phyloP scores from a whole-genome alignment of 768 basidiomycete species.

The Lyophyllum decastes region DNA sequence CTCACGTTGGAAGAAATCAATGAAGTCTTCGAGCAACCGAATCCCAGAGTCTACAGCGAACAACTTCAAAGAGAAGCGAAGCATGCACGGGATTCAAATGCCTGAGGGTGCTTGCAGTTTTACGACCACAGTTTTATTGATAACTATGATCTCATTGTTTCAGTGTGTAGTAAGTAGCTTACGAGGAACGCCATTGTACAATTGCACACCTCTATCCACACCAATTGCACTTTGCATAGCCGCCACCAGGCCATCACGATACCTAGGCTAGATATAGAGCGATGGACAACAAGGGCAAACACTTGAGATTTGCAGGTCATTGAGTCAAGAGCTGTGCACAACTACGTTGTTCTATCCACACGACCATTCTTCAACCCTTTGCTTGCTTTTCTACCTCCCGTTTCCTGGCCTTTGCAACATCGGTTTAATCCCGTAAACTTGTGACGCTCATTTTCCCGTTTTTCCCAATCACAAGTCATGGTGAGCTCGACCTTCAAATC shows the following conservation, averaged over 20 bases:
- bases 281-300: constrained; percentile 30
- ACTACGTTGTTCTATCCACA: constrained; percentile 33
- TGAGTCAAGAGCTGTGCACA: constrained; percentile 26
- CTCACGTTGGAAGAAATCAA: constrained; percentile 54
- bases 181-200: not conserved
- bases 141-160: not conserved
- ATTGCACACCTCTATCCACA: not conserved
- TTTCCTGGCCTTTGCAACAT: constrained; percentile 11
- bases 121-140: not conserved
- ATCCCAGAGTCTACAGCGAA: constrained; percentile 40
- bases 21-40: constrained; percentile 43
- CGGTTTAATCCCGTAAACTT: constrained; percentile 10
- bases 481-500: constrained; percentile 24
- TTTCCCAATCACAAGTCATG: constrained; percentile 23
- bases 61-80: constrained; percentile 13
- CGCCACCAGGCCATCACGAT: not conserved
- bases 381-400: constrained; percentile 26
- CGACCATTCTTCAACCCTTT: constrained; percentile 28
- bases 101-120: not conserved
- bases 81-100: not conserved
- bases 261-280: not conserved
- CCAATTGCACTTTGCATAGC: not conserved
- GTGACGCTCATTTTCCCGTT: constrained; percentile 9
- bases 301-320: constrained; percentile 20
- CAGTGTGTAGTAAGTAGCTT: not conserved